A percentile compares a stretch with the other conserved stretches of the same genome.
These are phyloP conservation scores for Cladophialophora immunda DNA, from an alignment of 2,329 filamentous ascomycete genomes.

Conservation along the genomic window DNA sequence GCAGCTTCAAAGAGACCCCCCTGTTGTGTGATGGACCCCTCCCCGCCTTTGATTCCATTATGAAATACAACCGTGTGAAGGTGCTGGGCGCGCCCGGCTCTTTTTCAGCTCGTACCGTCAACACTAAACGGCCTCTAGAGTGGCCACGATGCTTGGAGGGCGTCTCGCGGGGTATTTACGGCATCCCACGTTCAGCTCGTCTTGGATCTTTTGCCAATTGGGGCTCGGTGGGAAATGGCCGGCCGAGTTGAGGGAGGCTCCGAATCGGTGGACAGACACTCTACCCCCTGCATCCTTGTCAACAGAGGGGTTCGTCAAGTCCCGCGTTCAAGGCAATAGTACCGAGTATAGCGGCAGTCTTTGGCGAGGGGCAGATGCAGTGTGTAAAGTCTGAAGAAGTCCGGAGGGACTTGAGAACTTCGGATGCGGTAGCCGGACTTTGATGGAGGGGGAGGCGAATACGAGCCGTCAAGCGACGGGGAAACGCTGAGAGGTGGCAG, in stretches of 20 bases:
- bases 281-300: neutral
- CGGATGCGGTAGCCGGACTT: neutral
- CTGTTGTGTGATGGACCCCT: slow-evolving; percentile 4
- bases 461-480: slow-evolving; percentile 7
- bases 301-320: slow-evolving; percentile 1
- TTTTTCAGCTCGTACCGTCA: neutral
- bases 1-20: neutral
- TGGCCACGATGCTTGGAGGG: neutral
- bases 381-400: neutral
- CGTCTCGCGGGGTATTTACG: neutral
- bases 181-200: neutral
- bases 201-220: neutral
- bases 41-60: slow-evolving; percentile 2
- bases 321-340: neutral
- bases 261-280: neutral
- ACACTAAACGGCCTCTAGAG: neutral
- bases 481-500: neutral
- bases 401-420: neutral
- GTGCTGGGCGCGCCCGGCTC: neutral
- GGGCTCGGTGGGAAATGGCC: neutral
- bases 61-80: neutral
- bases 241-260: neutral
- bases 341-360: slow-evolving; percentile 1
- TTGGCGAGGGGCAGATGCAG: neutral
- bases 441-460: slow-evolving; percentile 8